Percentiles rank a stretch among this genome's conserved stretches.
These are phyloP conservation scores for Biscutella laevigata DNA, from an alignment of 441 rosid species.

Conservation along the genomic window DNA sequence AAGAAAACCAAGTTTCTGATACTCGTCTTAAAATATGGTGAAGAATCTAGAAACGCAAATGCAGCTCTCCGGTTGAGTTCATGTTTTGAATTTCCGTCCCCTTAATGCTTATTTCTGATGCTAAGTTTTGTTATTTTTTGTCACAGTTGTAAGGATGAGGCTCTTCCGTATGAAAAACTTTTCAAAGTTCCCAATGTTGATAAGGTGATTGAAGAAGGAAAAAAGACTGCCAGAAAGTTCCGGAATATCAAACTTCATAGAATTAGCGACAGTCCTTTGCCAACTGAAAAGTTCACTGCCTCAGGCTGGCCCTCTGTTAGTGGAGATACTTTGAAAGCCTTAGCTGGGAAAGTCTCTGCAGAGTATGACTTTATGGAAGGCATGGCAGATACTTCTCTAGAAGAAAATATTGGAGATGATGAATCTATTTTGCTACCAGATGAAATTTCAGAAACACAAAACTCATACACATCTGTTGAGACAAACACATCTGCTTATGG, in stretches of 20 bases:
- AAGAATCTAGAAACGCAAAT: not conserved
- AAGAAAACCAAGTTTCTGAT: not conserved
- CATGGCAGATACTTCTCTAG: conserved; percentile 28
- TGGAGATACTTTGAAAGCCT: conserved; percentile 64
- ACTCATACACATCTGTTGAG: conserved; percentile 18
- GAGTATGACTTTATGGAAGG: conserved; percentile 42
- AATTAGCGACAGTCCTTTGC: conserved; percentile 39
- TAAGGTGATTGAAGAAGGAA: conserved; percentile 79
- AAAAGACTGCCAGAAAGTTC: conserved; percentile 60
- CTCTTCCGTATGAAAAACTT: conserved; percentile 42
- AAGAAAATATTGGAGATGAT: conserved; percentile 25
- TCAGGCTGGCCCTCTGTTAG: conserved; percentile 85
- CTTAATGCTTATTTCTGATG: not conserved
- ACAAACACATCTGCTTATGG: conserved; percentile 49
- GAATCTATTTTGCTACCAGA: conserved; percentile 14
- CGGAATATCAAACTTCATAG: conserved; percentile 50
- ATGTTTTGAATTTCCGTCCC: not conserved
- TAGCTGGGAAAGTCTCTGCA: conserved; percentile 76
- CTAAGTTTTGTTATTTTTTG: conserved; percentile 23
- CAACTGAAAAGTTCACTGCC: conserved; percentile 64
- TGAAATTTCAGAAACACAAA: conserved; percentile 24
- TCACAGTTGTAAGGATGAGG: conserved; percentile 41
- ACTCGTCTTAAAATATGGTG: not conserved
- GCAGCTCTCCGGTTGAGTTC: not conserved
- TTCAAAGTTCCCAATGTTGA: conserved; percentile 71